Evolutionary conservation across 1,284 basidiomycete genomes (phyloP), one percentile per base, ranked within the genome.

Genomic region (Fistulinella cinereoalba): DNA sequence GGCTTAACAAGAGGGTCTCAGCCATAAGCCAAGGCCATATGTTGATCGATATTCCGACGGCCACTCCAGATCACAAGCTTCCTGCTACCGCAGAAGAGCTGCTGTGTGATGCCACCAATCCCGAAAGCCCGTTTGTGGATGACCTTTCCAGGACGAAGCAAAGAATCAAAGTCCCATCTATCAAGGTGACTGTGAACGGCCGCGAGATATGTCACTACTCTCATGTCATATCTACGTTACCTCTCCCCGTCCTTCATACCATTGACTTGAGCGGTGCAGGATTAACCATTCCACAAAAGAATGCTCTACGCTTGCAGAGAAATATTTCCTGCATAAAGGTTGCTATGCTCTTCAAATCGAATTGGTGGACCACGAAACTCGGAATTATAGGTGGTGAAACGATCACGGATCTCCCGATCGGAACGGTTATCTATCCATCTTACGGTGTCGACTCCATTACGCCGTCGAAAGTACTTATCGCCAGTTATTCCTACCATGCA

Each of bases 341-440:
- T 33, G 69, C 56, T 7, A 39, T 71, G 23, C 60, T 61, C 13
- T 71, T 71, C 53, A 62, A 54, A 43, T 56, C n/a, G n/a, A n/a
- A n/a, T n/a, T n/a, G n/a, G n/a, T n/a, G n/a, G n/a, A n/a, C n/a
- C n/a, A n/a, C n/a, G n/a, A n/a, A n/a, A n/a, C n/a, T n/a, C n/a
- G n/a, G n/a, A n/a, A n/a, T n/a, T n/a, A n/a, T n/a, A n/a, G n/a
- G n/a, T n/a, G n/a, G n/a, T n/a, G n/a, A n/a, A n/a, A n/a, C n/a
- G n/a, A n/a, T n/a, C n/a, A n/a, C n/a, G n/a, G n/a, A n/a, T n/a
- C n/a, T n/a, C n/a, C n/a, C n/a, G n/a, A n/a, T n/a, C n/a, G n/a
- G n/a, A n/a, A n/a, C n/a, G n/a, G n/a, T n/a, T n/a, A n/a, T n/a
- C n/a, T n/a, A n/a, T n/a, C n/a, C n/a, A n/a, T 55, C 4, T 56